These are phyloP conservation scores for Zymoseptoria ardabiliae DNA, from an alignment of 2,329 filamentous ascomycete species.

Conservation along the genomic window DNA sequence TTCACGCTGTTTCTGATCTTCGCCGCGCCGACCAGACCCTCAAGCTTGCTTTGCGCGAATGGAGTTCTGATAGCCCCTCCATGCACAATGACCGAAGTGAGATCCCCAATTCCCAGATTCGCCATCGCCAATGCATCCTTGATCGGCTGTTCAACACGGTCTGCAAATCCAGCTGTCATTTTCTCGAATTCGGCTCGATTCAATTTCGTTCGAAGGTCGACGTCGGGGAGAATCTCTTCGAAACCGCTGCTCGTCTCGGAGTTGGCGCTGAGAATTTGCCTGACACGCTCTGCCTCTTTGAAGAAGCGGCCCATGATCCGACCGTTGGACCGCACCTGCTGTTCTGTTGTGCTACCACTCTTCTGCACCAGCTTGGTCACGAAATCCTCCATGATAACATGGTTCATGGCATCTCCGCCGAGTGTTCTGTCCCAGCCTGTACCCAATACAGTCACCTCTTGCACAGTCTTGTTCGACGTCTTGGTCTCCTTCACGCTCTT, in stretches of 20 bases:
- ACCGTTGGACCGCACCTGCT: slow-evolving; percentile 65
- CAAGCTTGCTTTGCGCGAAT: slow-evolving; percentile 85
- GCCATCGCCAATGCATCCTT: slow-evolving; percentile 67
- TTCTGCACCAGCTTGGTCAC: slow-evolving; percentile 65
- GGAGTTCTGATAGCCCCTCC: slow-evolving; percentile 86
- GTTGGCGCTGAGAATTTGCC: slow-evolving; percentile 91
- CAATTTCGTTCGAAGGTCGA: slow-evolving; percentile 91
- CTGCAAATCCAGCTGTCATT: slow-evolving; percentile 60
- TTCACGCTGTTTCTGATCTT: slow-evolving; percentile 94
- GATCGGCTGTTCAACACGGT: slow-evolving; percentile 62
- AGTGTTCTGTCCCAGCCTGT: slow-evolving; percentile 83
- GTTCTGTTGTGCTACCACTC: slow-evolving; percentile 54
- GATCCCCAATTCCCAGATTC: slow-evolving; percentile 62
- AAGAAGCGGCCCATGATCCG: slow-evolving; percentile 82
- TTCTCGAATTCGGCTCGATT: slow-evolving; percentile 73
- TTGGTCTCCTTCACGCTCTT: slow-evolving; percentile 83
- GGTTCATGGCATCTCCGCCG: slow-evolving; percentile 83
- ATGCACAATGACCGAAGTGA: slow-evolving; percentile 88
- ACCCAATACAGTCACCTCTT: slow-evolving; percentile 86
- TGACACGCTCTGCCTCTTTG: slow-evolving; percentile 81
- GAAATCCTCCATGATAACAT: slow-evolving; percentile 84
- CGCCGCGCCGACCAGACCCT: slow-evolving; percentile 60
- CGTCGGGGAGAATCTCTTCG: slow-evolving; percentile 82
- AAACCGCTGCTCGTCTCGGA: slow-evolving; percentile 71
- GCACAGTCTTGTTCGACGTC: slow-evolving; percentile 91